These are phyloP conservation scores for Trichoderma sp. DNA, from an alignment of 2,329 filamentous ascomycete species.

Conservation along the genomic window DNA sequence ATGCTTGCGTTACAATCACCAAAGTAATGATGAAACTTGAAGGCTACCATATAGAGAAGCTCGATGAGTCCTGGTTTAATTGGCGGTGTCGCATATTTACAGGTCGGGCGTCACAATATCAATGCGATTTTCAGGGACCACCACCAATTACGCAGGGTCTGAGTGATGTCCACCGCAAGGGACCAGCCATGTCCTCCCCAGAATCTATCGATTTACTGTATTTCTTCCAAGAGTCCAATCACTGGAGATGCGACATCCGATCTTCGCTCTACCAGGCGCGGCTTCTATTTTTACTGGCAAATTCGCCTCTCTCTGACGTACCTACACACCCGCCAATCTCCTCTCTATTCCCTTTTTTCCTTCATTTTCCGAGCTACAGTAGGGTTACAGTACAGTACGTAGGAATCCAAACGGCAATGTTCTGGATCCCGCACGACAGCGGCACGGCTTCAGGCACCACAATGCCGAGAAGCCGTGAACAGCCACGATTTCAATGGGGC, in stretches of 20 bases:
- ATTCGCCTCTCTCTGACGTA: slow-evolving; percentile 9
- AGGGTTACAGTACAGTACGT: too few species aligned
- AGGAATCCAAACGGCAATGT: background rate
- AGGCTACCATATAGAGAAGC: background rate
- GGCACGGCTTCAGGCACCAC: background rate
- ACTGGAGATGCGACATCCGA: background rate
- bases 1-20: background rate
- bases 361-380: too few species aligned
- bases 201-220: background rate
- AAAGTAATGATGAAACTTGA: background rate
- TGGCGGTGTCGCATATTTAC: background rate
- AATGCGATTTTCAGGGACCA: slow-evolving; percentile 12
- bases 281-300: background rate
- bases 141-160: background rate
- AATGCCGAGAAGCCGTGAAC: slow-evolving; percentile 23
- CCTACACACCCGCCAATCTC: background rate
- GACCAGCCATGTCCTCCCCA: background rate
- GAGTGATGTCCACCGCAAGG: background rate
- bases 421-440: background rate
- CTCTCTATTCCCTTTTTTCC: too few species aligned
- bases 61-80: background rate
- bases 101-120: background rate
- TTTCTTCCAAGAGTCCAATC: background rate
- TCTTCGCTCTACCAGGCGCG: background rate
- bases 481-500: slow-evolving; percentile 22